phyloP scores from a whole-genome alignment of 192 early-diverging fungal species.

The Backusella circina region DNA sequence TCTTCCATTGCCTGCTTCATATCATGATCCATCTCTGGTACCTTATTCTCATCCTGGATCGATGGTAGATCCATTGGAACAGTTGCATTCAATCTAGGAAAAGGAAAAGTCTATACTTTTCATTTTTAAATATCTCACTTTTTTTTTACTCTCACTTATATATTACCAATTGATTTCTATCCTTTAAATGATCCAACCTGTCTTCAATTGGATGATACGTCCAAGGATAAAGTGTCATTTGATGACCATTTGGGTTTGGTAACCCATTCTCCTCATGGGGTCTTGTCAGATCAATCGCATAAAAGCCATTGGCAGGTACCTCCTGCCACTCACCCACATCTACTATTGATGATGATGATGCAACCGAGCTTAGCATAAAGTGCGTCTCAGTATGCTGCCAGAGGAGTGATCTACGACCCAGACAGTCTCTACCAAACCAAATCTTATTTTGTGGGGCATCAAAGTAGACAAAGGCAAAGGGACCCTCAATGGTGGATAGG shows the following conservation, averaged over 20 bases:
- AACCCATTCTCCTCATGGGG: conserved; percentile 5
- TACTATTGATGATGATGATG: no score
- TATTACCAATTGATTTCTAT: neutral
- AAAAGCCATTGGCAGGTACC: conserved; percentile 75
- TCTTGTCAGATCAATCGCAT: conserved; percentile 55
- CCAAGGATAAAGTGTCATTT: conserved; percentile 1
- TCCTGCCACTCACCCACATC: conserved; percentile 52
- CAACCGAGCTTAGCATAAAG: conserved; percentile 52
- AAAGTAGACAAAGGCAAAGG: conserved; percentile 79
- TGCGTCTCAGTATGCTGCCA: conserved; percentile 42
- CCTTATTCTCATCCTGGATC: conserved; percentile 11
- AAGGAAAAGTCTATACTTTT: conserved; percentile 41
- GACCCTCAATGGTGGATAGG: conserved; percentile 65
- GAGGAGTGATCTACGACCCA: conserved; percentile 81
- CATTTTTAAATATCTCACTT: neutral
- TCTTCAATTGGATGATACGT: neutral
- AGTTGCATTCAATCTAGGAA: conserved; percentile 38
- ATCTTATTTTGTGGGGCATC: conserved; percentile 31
- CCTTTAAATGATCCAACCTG: conserved; percentile 2
- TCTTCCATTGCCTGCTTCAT: conserved; percentile 40
- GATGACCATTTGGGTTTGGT: neutral
- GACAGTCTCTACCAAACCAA: conserved; percentile 83
- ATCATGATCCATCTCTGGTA: conserved; percentile 30
- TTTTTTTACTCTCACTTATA: neutral
- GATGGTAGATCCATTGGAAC: conserved; percentile 28